phyloP scores from a whole-genome alignment of 2,329 filamentous ascomycete species.

The Tympanopsis confertula region DNA sequence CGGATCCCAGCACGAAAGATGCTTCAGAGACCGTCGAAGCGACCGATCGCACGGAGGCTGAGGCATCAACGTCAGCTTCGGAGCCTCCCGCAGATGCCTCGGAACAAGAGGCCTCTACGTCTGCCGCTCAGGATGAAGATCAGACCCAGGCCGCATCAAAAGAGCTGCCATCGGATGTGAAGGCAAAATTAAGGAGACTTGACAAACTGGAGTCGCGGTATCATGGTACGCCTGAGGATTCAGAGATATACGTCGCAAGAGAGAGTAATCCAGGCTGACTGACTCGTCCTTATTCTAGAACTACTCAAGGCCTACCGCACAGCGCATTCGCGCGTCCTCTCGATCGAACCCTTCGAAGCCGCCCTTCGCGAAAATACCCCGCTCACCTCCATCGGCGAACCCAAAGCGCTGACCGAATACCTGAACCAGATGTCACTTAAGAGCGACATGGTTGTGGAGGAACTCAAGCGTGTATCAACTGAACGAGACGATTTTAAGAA shows the following conservation, averaged over 20 bases:
- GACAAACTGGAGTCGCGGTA: conserved; percentile 84
- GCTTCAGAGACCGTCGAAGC: conserved; percentile 7
- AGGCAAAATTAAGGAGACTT: conserved; percentile 67
- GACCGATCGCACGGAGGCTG: conserved; percentile 10
- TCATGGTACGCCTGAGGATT: conserved; percentile 56
- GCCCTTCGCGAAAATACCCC: conserved; percentile 86
- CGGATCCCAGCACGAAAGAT: conserved; percentile 21
- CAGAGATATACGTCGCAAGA: background rate
- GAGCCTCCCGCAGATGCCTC: conserved; percentile 9
- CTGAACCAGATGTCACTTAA: conserved; percentile 76
- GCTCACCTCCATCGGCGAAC: conserved; percentile 76
- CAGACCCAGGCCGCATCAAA: conserved; percentile 12
- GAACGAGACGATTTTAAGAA: conserved; percentile 74
- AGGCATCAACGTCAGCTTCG: conserved; percentile 11
- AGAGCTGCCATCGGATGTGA: conserved; percentile 65
- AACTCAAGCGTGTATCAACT: conserved; percentile 73
- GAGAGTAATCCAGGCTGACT: background rate
- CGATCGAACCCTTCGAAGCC: conserved; percentile 88
- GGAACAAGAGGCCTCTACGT: conserved; percentile 14
- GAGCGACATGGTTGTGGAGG: conserved; percentile 85
- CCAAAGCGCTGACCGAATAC: conserved; percentile 76
- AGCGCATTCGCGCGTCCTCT: conserved; percentile 73
- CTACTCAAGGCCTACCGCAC: conserved; percentile 83
- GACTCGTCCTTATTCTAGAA: conserved; percentile 35
- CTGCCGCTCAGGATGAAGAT: conserved; percentile 18